phyloP scores from a whole-genome alignment of 2,329 filamentous ascomycete genomes.

The Chrysosporium keratinophilum region DNA sequence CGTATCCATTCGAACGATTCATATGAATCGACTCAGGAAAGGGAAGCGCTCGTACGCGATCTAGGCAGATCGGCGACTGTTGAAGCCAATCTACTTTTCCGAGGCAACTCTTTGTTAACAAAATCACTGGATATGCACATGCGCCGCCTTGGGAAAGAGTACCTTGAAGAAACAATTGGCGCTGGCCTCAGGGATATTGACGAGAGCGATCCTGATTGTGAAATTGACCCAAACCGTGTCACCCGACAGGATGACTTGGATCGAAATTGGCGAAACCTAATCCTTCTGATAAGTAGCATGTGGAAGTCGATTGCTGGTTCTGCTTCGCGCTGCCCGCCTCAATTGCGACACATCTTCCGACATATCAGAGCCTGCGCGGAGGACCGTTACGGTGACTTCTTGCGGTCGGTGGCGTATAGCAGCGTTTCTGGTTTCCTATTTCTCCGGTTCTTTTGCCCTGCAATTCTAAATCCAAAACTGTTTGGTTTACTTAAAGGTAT shows the following conservation, averaged over 20 bases:
- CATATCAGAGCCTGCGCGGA: constrained; percentile 88
- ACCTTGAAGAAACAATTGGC: constrained; percentile 75
- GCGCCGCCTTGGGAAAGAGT: constrained; percentile 86
- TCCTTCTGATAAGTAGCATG: constrained; percentile 65
- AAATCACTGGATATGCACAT: constrained; percentile 93
- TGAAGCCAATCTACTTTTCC: constrained; percentile 89
- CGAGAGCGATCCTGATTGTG: constrained; percentile 79
- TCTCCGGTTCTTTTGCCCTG: constrained; percentile 87
- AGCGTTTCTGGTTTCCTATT: constrained; percentile 94
- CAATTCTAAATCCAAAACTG: constrained; percentile 89
- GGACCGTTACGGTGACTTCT: constrained; percentile 85
- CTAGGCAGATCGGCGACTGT: constrained; percentile 54
- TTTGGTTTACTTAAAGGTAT: constrained; percentile 70
- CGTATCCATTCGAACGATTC: constrained; percentile 54
- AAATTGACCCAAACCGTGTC: constrained; percentile 82
- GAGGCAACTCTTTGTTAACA: constrained; percentile 87
- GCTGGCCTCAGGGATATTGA: constrained; percentile 84
- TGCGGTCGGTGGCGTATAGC: constrained; percentile 81
- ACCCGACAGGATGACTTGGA: constrained; percentile 58
- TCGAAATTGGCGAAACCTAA: constrained; percentile 70
- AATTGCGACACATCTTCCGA: constrained; percentile 75
- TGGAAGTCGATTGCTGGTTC: constrained; percentile 76
- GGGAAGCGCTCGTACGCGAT: constrained; percentile 52
- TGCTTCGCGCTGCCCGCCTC: constrained; percentile 63
- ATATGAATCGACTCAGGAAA: constrained; percentile 45